Evolutionary conservation across 1,284 basidiomycete genomes (phyloP).

Genomic region (Moesziomyces sp.): DNA sequence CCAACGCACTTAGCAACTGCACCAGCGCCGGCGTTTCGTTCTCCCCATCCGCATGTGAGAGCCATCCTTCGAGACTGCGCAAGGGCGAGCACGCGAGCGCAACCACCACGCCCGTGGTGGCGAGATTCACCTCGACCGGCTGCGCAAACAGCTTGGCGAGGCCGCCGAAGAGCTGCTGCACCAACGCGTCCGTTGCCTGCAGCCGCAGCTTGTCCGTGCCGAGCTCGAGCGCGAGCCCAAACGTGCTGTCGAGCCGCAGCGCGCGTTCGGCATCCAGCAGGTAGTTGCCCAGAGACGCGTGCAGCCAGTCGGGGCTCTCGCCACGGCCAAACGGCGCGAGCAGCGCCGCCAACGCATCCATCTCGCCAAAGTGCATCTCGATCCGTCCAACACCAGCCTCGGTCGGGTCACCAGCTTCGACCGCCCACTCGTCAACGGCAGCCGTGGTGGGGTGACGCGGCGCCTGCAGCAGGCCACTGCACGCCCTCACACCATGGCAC

Average conservation of each 20-base stretch:
- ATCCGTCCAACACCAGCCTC: constrained; percentile 1
- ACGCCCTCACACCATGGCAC: constrained; percentile 49
- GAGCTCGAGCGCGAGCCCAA: constrained; percentile 19
- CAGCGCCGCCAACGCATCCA: constrained; percentile 40
- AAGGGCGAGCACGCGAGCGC: constrained; percentile 83
- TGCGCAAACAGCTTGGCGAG: constrained; percentile 84
- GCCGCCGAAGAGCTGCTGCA: constrained; percentile 78
- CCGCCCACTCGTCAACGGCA: constrained; percentile 15
- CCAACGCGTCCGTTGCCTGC: constrained; percentile 80
- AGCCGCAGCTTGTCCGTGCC: constrained; percentile 69
- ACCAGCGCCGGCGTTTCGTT: constrained; percentile 62
- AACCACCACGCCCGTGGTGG: constrained; percentile 82
- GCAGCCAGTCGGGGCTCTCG: constrained; percentile 17
- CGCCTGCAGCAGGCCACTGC: constrained; percentile 25
- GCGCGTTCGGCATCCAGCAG: constrained; percentile 80
- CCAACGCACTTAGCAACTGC: constrained; percentile 44
- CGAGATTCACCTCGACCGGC: constrained; percentile 85
- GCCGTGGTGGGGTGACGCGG: constrained; percentile 10
- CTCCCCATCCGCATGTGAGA: constrained; percentile 75
- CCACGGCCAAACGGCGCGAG: constrained; percentile 18
- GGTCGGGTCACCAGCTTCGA: neutral
- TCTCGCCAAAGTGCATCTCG: constrained; percentile 30
- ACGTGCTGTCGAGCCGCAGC: constrained; percentile 53
- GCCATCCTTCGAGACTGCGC: constrained; percentile 86
- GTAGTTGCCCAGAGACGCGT: constrained; percentile 70